Conservation (phyloP, 257 asterid genomes). For the Gentiana macrophylla region DNA sequence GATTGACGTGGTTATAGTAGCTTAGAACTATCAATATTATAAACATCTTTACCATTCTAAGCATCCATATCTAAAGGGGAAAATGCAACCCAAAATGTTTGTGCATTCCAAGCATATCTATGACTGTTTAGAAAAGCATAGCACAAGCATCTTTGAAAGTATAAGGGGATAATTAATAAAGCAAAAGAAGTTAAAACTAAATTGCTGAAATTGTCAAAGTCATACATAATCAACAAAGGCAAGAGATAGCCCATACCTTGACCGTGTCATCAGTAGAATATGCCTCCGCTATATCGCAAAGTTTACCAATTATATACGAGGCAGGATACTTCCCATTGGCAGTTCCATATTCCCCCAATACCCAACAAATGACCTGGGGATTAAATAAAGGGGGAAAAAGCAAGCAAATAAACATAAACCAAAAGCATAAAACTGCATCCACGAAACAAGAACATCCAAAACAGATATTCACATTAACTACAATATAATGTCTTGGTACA, state of each 20-base stretch:
- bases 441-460: too few relatives aligned
- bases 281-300: slow-evolving; percentile 90
- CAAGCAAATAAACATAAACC: too few relatives aligned
- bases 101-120: too few relatives aligned
- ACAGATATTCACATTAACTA: too few relatives aligned
- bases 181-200: neutral
- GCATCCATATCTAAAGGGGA: too few relatives aligned
- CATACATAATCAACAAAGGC: neutral
- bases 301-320: slow-evolving; percentile 81
- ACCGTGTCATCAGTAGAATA: slow-evolving; percentile 86
- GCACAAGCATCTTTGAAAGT: too few relatives aligned
- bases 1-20: too few relatives aligned
- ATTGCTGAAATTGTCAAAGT: neutral
- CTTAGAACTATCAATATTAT: too few relatives aligned
- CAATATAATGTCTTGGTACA: slow-evolving; percentile 14
- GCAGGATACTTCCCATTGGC: slow-evolving; percentile 90
- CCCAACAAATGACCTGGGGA: slow-evolving; percentile 94
- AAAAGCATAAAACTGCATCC: neutral
- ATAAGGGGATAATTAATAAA: neutral
- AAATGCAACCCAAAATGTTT: too few relatives aligned
- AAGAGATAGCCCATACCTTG: slow-evolving; percentile 37
- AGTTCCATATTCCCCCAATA: slow-evolving; percentile 95
- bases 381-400: neutral
- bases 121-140: too few relatives aligned
- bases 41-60: too few relatives aligned